Conservation (phyloP, 768 basidiomycete genomes). For the Boletus huronensis region DNA sequence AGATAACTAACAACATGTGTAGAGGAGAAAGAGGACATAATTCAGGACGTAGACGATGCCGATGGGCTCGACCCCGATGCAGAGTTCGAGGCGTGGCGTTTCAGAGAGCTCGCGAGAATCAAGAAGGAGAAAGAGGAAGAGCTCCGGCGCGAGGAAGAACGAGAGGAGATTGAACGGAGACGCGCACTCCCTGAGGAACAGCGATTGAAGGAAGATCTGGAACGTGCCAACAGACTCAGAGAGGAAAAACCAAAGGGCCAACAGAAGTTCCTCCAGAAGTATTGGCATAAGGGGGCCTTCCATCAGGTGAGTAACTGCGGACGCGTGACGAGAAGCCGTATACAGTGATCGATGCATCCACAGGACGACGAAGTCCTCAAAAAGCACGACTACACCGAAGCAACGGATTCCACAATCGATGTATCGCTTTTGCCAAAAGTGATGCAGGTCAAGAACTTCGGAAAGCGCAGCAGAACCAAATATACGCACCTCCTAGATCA, state of each 20-base stretch:
- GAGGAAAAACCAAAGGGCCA: conserved; percentile 89
- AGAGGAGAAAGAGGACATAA: conserved; percentile 87
- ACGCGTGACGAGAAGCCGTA: neutral
- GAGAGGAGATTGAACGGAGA: conserved; percentile 87
- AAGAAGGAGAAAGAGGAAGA: conserved; percentile 93
- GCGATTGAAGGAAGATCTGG: conserved; percentile 87
- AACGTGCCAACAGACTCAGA: conserved; percentile 74
- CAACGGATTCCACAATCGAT: conserved; percentile 85
- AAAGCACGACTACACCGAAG: conserved; percentile 83
- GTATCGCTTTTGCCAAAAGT: conserved; percentile 86
- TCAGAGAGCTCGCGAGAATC: conserved; percentile 90
- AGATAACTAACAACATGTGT: conserved; percentile 2
- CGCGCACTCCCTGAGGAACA: conserved; percentile 93
- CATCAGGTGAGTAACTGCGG: conserved; percentile 64
- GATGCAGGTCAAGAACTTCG: conserved; percentile 96
- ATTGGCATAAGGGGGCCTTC: conserved; percentile 99
- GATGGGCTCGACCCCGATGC: conserved; percentile 85
- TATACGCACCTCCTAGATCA: conserved; percentile 96
- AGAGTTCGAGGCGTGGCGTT: conserved; percentile 96
- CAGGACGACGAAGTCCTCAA: conserved; percentile 87
- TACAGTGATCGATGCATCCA: conserved; percentile 19
- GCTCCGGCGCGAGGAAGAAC: conserved; percentile 74
- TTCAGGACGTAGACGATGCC: conserved; percentile 91
- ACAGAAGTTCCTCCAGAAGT: conserved; percentile 94
- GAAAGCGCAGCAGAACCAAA: conserved; percentile 88